Evolutionary conservation across 176 grass and related monocot species (phyloP).

Genomic region (Aegilops longissima): DNA sequence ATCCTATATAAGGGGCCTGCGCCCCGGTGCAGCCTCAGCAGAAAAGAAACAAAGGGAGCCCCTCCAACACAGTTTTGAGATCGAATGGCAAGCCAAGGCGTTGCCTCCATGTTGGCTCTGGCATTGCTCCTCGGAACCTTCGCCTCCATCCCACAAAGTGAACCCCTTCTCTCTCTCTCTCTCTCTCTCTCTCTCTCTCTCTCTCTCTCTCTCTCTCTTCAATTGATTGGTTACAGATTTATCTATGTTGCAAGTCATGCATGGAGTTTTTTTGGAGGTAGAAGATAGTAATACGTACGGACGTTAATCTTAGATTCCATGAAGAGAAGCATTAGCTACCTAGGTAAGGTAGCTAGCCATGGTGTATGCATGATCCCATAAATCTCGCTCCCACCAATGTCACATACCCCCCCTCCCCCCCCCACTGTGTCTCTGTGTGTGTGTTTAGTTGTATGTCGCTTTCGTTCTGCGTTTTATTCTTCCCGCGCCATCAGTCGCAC

Average conservation of each 20-base stretch:
- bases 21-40: not conserved
- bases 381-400: no score
- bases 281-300: no score
- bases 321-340: no score
- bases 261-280: not conserved
- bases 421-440: no score
- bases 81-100: conserved; percentile 49
- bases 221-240: not conserved
- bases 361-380: no score
- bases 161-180: not conserved
- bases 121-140: conserved; percentile 48
- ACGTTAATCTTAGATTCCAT: no score
- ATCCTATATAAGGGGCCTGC: conserved; percentile 40
- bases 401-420: no score
- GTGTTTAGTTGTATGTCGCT: no score
- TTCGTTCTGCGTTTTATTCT: no score
- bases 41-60: no score
- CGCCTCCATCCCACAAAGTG: conserved; percentile 48
- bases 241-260: not conserved
- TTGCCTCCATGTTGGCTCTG: conserved; percentile 44
- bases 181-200: not conserved
- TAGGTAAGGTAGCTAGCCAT: no score
- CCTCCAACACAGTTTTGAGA: not conserved
- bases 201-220: not conserved
- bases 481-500: no score